Percentiles rank a stretch among this genome's conserved stretches.
Conservation (phyloP, 2,329 filamentous ascomycete genomes). For the Neobulgaria alba region DNA sequence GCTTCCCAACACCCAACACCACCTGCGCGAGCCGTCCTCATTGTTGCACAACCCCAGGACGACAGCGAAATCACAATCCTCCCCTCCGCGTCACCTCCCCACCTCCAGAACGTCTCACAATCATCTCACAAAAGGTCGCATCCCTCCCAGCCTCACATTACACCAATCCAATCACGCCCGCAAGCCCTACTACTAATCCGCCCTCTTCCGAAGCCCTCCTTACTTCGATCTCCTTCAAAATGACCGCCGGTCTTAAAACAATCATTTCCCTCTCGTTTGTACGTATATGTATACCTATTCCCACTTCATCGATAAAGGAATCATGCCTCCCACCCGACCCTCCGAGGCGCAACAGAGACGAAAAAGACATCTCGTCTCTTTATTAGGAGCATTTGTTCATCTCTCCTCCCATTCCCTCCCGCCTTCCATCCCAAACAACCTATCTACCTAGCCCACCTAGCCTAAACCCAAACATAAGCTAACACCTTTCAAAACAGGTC, state of each 20-base stretch:
- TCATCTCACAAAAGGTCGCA: too few relatives aligned
- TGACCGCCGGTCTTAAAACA: constrained; percentile 88
- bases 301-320: background rate
- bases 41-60: too few relatives aligned
- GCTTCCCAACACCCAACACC: constrained; percentile 1
- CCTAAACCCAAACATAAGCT: background rate
- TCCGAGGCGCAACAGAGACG: background rate
- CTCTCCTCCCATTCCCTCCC: constrained; percentile 1
- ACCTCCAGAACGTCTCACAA: too few relatives aligned
- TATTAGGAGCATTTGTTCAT: constrained; percentile 21
- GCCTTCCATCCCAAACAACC: background rate
- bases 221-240: constrained; percentile 24
- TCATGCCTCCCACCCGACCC: background rate
- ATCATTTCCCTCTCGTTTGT: constrained; percentile 98
- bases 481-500: too few relatives aligned
- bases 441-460: background rate
- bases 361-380: background rate
- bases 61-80: too few relatives aligned
- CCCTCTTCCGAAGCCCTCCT: too few relatives aligned
- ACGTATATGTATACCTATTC: constrained; percentile 22
- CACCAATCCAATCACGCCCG: constrained; percentile 2
- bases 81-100: too few relatives aligned
- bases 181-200: too few relatives aligned
- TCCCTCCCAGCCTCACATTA: background rate
- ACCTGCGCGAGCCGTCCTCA: too few relatives aligned